Evolutionary conservation across 179 eudicot genomes (phyloP).

Genomic region (Camellia oleifera): DNA sequence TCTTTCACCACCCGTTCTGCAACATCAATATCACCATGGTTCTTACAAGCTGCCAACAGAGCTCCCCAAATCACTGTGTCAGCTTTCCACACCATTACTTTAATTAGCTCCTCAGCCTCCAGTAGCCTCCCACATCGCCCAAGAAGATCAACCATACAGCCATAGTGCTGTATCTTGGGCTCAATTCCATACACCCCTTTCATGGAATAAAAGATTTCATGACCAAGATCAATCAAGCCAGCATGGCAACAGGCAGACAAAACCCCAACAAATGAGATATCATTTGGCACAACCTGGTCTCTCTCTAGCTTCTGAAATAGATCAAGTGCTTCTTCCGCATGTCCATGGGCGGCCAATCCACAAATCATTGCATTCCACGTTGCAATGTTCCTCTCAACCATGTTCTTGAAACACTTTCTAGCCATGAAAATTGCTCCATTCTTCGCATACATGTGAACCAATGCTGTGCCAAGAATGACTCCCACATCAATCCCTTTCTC

Average conservation of each 20-base stretch:
- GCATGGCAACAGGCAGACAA: slow-evolving; percentile 78
- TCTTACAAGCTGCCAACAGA: slow-evolving; percentile 52
- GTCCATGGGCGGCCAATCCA: slow-evolving; percentile 76
- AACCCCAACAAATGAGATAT: slow-evolving; percentile 60
- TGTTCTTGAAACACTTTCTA: slow-evolving; percentile 37
- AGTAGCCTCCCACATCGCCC: slow-evolving; percentile 55
- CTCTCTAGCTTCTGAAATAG: slow-evolving; percentile 41
- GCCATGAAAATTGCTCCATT: slow-evolving; percentile 62
- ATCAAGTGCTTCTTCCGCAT: slow-evolving; percentile 51
- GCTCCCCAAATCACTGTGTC: slow-evolving; percentile 80
- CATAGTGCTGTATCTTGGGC: slow-evolving; percentile 65
- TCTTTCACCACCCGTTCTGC: slow-evolving; percentile 57
- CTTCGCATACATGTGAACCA: slow-evolving; percentile 73
- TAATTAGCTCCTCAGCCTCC: slow-evolving; percentile 62
- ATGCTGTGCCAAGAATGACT: slow-evolving; percentile 75
- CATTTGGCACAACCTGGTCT: slow-evolving; percentile 42
- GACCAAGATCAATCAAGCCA: slow-evolving; percentile 59
- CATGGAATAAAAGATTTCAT: slow-evolving; percentile 47
- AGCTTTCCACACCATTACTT: slow-evolving; percentile 57
- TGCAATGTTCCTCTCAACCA: slow-evolving; percentile 53
- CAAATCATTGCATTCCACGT: slow-evolving; percentile 85
- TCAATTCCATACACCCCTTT: slow-evolving; percentile 38
- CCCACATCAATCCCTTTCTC: slow-evolving; percentile 40
- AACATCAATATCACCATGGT: slow-evolving; percentile 46
- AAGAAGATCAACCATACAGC: slow-evolving; percentile 72